Evolutionary conservation across 2,329 filamentous ascomycete genomes (phyloP), one percentile per base, ranked within the genome.

Genomic region (Apiospora kogelbergensis): DNA sequence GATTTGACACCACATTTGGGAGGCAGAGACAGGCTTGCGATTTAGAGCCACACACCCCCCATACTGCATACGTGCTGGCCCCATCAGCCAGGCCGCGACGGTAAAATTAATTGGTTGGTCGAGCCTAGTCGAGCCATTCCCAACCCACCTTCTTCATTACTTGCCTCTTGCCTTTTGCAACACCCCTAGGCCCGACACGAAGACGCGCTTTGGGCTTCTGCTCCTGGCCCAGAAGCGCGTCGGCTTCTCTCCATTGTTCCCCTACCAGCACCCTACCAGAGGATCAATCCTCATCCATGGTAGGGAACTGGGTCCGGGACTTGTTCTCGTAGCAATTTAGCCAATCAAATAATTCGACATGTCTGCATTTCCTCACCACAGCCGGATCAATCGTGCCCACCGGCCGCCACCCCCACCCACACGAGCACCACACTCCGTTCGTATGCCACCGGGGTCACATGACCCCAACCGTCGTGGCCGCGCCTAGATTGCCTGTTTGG

Each of bases 1-100:
- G 87, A 89, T 89, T 88, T 79, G 73, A 73, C 71, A 69, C 66
- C 68, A 67, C 53, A 30, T 30, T 65, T 45, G 41, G 17, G 53
- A 60, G 53, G 53, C 26, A 60, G 53, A 57, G 37, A 46, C 15
- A 10, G 60, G 60, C 30, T 24, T 60, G 53, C 7, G 20, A 37
- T 60, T 60, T 22, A 60, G 53, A 60, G 53, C 53, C 53, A 60
- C 53, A 57, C 48, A 33, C 48, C 48, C 48, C 48, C n/a, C n/a
- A n/a, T n/a, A n/a, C n/a, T n/a, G n/a, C n/a, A n/a, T n/a, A n/a
- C n/a, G n/a, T n/a, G n/a, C n/a, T n/a, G n/a, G n/a, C n/a, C 45
- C 45, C 48, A 57, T 22, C 45, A 46, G 45, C 45, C 41, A 20
- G 6, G 20, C 24, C 48, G 48, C 48, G 48, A 33, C 48, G 48